Evolutionary conservation across 2,329 filamentous ascomycete genomes (phyloP), one percentile per base, ranked within the genome.

Genomic region (Alternaria ethzedia): DNA sequence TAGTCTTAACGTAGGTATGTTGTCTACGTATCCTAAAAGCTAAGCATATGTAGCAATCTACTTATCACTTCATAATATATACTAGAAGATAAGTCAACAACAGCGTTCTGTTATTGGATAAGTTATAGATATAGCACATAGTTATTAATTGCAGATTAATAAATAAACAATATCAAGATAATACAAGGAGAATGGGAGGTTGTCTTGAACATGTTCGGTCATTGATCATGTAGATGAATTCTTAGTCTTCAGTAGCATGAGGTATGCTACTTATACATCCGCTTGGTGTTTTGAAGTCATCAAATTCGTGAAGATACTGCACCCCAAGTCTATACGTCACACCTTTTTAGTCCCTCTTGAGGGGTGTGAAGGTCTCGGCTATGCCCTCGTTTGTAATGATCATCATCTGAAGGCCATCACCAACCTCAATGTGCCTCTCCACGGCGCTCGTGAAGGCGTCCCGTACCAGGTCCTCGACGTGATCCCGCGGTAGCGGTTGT

Each of bases 361-460:
- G 83, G 26, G 92, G 90, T 72, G 90, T 83, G 76, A 91, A 91
- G 55, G 89, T 87, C 86, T 99, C 96, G 84, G 96, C 88, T 76
- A 98, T 94, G 11, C 96, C 96, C 57, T 93, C 86, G 81, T 87
- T 89, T 52, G 94, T 97, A 76, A 98, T 93, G 72, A 96, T 89
- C 86, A 99, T 87, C 88, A 97, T 94, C 86, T 99, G 96, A 80
- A 99, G 83, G 54, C 91, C 91, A 83, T 99, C 96, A 81, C 96
- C 96, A 66, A 99, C 96, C 86, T 99, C 96, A 73, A 99, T 99
- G 84, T 99, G 96, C 83, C 96, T 91, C 87, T 99, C 96, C 32
- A 97, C 95, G 5, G 96, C 96, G 80, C 95, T 96, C 67, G 97
- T 96, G 82, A 99, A 99, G 3, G 96, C 96, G 87, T 99, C 96